Percentiles rank a stretch among this genome's conserved stretches.
phyloP scores from a whole-genome alignment of 352 stramenopile species.

The Pythium sukuiense region DNA sequence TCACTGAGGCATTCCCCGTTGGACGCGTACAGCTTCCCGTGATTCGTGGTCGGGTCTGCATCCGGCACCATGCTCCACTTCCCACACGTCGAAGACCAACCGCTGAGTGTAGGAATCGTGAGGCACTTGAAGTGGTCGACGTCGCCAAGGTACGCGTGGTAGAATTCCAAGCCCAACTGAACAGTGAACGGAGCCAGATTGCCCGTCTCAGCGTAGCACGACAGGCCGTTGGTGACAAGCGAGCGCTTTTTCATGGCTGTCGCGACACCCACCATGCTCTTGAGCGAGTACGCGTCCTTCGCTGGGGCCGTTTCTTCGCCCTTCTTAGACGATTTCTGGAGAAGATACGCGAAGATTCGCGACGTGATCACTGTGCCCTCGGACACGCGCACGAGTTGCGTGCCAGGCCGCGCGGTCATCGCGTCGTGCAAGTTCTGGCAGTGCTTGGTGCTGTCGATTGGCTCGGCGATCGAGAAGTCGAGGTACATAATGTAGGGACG shows the following conservation, averaged over 20 bases:
- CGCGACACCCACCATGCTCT: not conserved
- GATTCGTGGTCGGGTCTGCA: not conserved
- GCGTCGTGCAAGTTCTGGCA: not conserved
- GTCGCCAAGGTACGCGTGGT: not conserved
- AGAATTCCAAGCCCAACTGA: not conserved
- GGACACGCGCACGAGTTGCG: not conserved
- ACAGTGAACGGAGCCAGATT: slow-evolving; percentile 3
- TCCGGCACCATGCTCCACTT: slow-evolving; percentile 8
- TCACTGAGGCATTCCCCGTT: not conserved
- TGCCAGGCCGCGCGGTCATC: not conserved
- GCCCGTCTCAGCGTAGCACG: slow-evolving; percentile 7
- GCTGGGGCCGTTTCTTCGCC: too few relatives aligned
- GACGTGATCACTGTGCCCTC: not conserved
- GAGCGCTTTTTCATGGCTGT: not conserved
- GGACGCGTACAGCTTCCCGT: not conserved
- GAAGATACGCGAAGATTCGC: slow-evolving; percentile 2
- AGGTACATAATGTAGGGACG: slow-evolving; percentile 10
- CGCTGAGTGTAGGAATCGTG: too few relatives aligned
- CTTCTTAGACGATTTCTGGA: not conserved
- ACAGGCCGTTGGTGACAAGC: not conserved
- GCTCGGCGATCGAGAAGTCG: not conserved
- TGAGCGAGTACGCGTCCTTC: too few relatives aligned
- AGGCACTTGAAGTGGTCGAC: not conserved
- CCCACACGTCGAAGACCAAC: not conserved
- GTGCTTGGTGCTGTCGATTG: not conserved